Conservation (phyloP, 1,284 basidiomycete species). For the Microbotryum saponariae region DNA sequence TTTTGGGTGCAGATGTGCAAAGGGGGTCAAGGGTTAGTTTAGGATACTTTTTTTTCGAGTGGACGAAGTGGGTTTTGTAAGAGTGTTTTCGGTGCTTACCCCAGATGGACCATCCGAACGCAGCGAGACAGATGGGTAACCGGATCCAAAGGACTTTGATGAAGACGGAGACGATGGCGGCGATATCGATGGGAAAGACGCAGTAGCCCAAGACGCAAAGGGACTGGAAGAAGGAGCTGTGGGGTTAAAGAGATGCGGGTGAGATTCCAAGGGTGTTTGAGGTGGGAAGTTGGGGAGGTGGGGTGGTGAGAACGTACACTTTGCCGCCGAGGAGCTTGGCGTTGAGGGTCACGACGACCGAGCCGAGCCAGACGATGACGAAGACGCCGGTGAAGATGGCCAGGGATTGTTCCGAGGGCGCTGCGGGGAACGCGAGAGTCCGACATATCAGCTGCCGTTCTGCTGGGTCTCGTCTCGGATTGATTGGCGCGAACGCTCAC, state of each 20-base stretch:
- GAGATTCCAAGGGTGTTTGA: neutral
- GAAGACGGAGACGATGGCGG: slow-evolving; percentile 77
- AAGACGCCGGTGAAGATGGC: slow-evolving; percentile 84
- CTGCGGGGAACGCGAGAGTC: slow-evolving; percentile 43
- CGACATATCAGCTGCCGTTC: neutral
- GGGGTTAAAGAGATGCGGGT: neutral
- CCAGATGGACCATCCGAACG: slow-evolving; percentile 94
- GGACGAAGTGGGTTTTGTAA: too few species aligned
- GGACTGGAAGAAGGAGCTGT: slow-evolving; percentile 88
- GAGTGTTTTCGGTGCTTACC: slow-evolving; percentile 48
- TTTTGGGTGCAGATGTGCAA: slow-evolving; percentile 38
- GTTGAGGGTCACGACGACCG: slow-evolving; percentile 80
- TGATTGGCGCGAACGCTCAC: slow-evolving; percentile 46
- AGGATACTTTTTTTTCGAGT: too few species aligned
- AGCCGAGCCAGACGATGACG: slow-evolving; percentile 80
- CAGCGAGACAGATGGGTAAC: slow-evolving; percentile 68
- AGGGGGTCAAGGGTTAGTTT: too few species aligned
- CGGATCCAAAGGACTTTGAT: slow-evolving; percentile 77
- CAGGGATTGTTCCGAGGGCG: slow-evolving; percentile 70
- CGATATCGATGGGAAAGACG: slow-evolving; percentile 78
- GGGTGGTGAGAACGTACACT: slow-evolving; percentile 55
- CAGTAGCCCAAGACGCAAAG: slow-evolving; percentile 86
- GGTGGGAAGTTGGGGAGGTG: neutral
- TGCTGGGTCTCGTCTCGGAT: neutral
- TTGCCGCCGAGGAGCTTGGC: slow-evolving; percentile 91